phyloP scores from a whole-genome alignment of 2,329 filamentous ascomycete species.

The Tolypocladium tundrense region DNA sequence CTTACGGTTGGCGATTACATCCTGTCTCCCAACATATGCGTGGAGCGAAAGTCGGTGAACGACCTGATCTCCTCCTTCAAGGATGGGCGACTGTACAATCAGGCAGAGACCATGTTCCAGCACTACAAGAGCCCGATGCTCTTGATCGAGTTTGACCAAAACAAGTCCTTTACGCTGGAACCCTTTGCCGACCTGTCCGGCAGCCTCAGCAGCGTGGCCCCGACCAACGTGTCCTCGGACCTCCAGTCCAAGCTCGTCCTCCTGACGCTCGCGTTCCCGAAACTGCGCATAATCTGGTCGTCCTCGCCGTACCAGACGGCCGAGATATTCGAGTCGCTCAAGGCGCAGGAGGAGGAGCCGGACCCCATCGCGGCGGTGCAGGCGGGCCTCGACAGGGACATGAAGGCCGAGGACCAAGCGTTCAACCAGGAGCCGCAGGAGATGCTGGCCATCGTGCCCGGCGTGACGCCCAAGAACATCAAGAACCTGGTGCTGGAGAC shows the following conservation, averaged over 20 bases:
- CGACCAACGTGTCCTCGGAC: slow-evolving; percentile 52
- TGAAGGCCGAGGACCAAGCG: slow-evolving; percentile 53
- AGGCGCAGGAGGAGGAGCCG: slow-evolving; percentile 80
- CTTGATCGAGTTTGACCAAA: slow-evolving; percentile 94
- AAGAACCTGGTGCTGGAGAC: slow-evolving; percentile 61
- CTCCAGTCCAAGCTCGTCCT: slow-evolving; percentile 88
- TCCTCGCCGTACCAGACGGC: slow-evolving; percentile 90
- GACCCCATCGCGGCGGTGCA: slow-evolving; percentile 81
- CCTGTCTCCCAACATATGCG: slow-evolving; percentile 78
- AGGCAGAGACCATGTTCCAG: slow-evolving; percentile 88
- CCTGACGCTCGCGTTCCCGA: slow-evolving; percentile 83
- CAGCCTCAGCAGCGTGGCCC: slow-evolving; percentile 52
- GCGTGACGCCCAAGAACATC: slow-evolving; percentile 71
- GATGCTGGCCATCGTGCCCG: slow-evolving; percentile 78
- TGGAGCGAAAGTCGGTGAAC: slow-evolving; percentile 87
- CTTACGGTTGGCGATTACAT: slow-evolving; percentile 96
- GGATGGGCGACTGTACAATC: slow-evolving; percentile 83
- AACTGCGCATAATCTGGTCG: slow-evolving; percentile 87
- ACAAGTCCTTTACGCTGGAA: slow-evolving; percentile 93
- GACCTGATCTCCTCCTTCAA: slow-evolving; percentile 88
- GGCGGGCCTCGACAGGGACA: slow-evolving; percentile 54
- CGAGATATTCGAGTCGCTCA: slow-evolving; percentile 90
- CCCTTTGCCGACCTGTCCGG: slow-evolving; percentile 59
- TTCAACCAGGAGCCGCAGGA: slow-evolving; percentile 85
- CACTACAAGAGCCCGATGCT: slow-evolving; percentile 87